phyloP scores from a whole-genome alignment of 192 early-diverging fungal genomes.

The Dispira simplex region DNA sequence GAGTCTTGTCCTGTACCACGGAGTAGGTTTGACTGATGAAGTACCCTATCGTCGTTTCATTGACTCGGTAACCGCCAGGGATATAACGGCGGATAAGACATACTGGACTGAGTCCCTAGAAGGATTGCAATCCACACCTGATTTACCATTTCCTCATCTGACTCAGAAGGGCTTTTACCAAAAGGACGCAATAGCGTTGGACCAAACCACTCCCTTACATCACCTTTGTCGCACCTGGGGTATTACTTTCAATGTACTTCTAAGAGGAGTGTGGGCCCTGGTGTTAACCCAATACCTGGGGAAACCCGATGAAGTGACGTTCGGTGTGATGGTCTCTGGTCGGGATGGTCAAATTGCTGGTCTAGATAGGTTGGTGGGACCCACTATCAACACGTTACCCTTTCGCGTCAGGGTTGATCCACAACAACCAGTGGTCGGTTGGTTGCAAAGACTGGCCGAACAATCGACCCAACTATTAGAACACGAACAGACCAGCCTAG shows the following conservation, averaged over 20 bases:
- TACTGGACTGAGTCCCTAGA: too few species aligned
- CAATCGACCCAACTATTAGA: not conserved
- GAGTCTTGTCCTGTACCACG: too few species aligned
- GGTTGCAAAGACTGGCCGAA: not conserved
- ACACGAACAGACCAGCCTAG: not conserved
- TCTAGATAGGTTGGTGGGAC: not conserved
- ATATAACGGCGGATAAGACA: too few species aligned
- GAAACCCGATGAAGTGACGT: not conserved
- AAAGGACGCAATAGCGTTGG: too few species aligned
- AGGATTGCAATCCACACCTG: too few species aligned
- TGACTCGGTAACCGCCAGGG: too few species aligned
- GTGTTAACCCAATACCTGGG: not conserved
- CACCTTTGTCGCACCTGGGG: not conserved
- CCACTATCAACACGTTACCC: not conserved
- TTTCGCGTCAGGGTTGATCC: not conserved
- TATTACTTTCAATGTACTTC: not conserved
- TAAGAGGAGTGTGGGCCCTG: not conserved
- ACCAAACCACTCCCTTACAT: not conserved
- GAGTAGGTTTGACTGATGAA: too few species aligned
- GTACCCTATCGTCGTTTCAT: too few species aligned
- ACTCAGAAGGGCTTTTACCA: too few species aligned
- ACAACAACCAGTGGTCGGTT: not conserved
- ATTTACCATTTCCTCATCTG: too few species aligned
- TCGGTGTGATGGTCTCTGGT: constrained; percentile 2
- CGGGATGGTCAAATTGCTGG: not conserved